phyloP scores from a whole-genome alignment of 345 rosid genomes.

The Abelmoschus esculentus region DNA sequence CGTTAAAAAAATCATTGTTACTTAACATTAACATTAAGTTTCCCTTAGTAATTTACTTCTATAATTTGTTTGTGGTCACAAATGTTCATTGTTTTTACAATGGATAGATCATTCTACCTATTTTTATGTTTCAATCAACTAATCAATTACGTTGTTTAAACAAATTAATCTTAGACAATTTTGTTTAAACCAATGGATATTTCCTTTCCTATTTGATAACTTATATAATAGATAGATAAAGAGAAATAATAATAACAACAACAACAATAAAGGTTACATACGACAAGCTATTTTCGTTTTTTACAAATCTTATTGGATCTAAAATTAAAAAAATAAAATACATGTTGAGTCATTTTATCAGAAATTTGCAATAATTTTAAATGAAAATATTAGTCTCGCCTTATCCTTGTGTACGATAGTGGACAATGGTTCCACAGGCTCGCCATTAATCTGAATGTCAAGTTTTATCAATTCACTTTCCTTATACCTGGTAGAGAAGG shows the following conservation, averaged over 20 bases:
- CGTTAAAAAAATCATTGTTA: too few relatives aligned
- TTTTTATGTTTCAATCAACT: not conserved
- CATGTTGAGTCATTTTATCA: not conserved
- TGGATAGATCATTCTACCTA: not conserved
- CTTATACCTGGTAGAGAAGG: constrained; percentile 52
- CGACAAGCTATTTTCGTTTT: not conserved
- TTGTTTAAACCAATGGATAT: not conserved
- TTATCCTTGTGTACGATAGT: constrained; percentile 93
- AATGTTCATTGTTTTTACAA: too few relatives aligned
- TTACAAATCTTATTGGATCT: not conserved
- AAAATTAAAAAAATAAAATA: not conserved
- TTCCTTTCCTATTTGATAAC: not conserved
- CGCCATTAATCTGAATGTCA: constrained; percentile 83
- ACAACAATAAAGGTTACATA: not conserved
- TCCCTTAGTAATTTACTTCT: too few relatives aligned
- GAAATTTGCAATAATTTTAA: not conserved
- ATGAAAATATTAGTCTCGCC: constrained; percentile 27
- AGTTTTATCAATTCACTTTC: constrained; percentile 81
- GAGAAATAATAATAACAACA: not conserved
- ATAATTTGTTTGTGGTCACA: too few relatives aligned
- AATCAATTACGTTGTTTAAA: not conserved
- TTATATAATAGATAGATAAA: not conserved
- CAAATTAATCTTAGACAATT: not conserved
- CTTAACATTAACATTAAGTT: too few relatives aligned
- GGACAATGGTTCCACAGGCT: constrained; percentile 79